These are phyloP conservation scores for Aspergillus sojae DNA, from an alignment of 2,329 filamentous ascomycete species.

Conservation along the genomic window DNA sequence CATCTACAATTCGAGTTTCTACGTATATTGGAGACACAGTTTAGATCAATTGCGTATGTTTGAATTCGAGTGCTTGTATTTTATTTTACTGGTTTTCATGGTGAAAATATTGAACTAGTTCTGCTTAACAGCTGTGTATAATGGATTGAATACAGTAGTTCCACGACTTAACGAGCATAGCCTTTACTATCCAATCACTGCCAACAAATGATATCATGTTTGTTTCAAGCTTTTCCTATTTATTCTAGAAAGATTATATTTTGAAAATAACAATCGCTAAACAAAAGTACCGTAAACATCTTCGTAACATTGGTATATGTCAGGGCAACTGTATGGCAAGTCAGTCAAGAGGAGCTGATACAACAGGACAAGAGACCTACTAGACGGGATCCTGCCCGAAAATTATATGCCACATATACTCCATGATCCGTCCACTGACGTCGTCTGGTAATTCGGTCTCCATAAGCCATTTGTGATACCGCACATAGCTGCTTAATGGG, in stretches of 20 bases:
- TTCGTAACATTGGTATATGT: slow-evolving; percentile 27
- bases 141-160: not conserved
- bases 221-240: not conserved
- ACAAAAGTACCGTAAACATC: slow-evolving; percentile 27
- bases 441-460: slow-evolving; percentile 57
- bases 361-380: slow-evolving; percentile 26
- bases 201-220: not conserved
- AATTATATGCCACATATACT: slow-evolving; percentile 67
- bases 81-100: not conserved
- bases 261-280: not conserved
- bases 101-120: not conserved
- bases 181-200: not conserved
- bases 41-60: too few species aligned
- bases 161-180: not conserved
- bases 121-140: not conserved
- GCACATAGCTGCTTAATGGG: slow-evolving; percentile 55
- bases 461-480: slow-evolving; percentile 61
- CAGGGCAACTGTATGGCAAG: slow-evolving; percentile 26
- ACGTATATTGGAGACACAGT: not conserved
- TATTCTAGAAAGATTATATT: not conserved
- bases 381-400: slow-evolving; percentile 46
- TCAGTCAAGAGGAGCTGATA: not conserved
- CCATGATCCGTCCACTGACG: slow-evolving; percentile 61
- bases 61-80: not conserved
- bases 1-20: not conserved